Evolutionary conservation across 2,329 filamentous ascomycete species (phyloP).

Genomic region (Fusarium agapanthi): DNA sequence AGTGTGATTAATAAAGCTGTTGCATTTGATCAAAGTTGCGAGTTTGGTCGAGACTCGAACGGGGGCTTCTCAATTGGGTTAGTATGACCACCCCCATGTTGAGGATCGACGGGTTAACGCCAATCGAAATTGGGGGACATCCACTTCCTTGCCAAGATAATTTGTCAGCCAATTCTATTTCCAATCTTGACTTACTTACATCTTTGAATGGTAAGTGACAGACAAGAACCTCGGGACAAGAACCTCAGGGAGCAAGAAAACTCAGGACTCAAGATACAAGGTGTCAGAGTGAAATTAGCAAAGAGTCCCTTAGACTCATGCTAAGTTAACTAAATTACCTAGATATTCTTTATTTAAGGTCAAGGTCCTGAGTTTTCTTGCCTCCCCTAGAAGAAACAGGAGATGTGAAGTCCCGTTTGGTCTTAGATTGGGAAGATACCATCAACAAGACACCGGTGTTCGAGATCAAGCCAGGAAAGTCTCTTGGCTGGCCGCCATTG

Average conservation of each 20-base stretch:
- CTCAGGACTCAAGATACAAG: too few relatives aligned
- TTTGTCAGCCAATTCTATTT: constrained; percentile 17
- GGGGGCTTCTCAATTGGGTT: constrained; percentile 19
- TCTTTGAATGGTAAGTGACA: background rate
- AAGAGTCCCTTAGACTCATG: background rate
- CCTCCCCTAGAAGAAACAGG: background rate
- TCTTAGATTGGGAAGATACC: background rate
- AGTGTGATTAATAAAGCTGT: background rate
- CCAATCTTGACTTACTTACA: background rate
- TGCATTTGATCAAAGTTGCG: constrained; percentile 1
- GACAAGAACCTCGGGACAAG: background rate
- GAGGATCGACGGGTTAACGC: constrained; percentile 25
- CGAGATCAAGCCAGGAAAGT: background rate
- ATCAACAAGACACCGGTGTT: background rate
- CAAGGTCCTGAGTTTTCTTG: background rate
- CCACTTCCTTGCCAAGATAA: constrained; percentile 7
- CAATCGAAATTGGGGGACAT: constrained; percentile 13
- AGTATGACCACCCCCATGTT: constrained; percentile 16
- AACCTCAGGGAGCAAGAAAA: background rate
- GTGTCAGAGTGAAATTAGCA: too few relatives aligned
- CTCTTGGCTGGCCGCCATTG: background rate
- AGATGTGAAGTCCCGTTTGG: background rate
- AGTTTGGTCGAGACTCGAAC: constrained; percentile 3
- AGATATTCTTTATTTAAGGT: background rate
- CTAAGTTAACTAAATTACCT: background rate